phyloP scores from a whole-genome alignment of 495 filamentous ascomycete genomes.

The Penicillium robsamsonii region DNA sequence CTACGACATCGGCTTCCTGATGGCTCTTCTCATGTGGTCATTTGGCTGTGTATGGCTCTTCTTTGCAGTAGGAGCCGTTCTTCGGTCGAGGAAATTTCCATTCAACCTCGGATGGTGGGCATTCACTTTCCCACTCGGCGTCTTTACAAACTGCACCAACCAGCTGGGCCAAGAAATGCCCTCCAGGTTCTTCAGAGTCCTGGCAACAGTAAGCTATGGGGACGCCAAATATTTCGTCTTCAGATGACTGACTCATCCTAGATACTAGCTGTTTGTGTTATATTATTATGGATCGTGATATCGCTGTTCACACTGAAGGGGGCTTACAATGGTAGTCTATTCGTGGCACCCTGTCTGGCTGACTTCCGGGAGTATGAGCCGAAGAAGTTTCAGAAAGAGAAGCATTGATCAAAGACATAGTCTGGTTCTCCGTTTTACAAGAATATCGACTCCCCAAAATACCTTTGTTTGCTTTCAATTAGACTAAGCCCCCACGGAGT shows the following conservation, averaged over 20 bases:
- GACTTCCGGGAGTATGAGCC: neutral
- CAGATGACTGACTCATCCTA: neutral
- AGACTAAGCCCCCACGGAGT: neutral
- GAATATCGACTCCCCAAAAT: neutral
- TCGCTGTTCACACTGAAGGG: neutral
- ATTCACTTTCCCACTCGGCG: constrained; percentile 53
- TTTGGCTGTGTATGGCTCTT: constrained; percentile 44
- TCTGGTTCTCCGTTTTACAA: neutral
- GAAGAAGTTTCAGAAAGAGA: neutral
- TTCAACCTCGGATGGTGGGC: constrained; percentile 63
- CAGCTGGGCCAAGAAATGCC: constrained; percentile 42
- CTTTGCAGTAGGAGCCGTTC: constrained; percentile 39
- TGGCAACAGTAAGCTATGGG: constrained; percentile 32
- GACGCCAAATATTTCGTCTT: neutral
- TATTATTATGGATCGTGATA: neutral
- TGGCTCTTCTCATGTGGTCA: constrained; percentile 41
- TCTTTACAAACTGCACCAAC: constrained; percentile 44
- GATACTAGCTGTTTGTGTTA: neutral
- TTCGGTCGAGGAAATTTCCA: constrained; percentile 38
- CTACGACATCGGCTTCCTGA: constrained; percentile 25
- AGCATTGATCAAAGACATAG: neutral
- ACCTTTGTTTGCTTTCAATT: neutral
- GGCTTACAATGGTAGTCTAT: neutral
- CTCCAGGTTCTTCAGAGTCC: constrained; percentile 45
- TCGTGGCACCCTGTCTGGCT: neutral